These are phyloP conservation scores for Alternaria arborescens DNA, from an alignment of 2,329 filamentous ascomycete genomes.

Conservation along the genomic window DNA sequence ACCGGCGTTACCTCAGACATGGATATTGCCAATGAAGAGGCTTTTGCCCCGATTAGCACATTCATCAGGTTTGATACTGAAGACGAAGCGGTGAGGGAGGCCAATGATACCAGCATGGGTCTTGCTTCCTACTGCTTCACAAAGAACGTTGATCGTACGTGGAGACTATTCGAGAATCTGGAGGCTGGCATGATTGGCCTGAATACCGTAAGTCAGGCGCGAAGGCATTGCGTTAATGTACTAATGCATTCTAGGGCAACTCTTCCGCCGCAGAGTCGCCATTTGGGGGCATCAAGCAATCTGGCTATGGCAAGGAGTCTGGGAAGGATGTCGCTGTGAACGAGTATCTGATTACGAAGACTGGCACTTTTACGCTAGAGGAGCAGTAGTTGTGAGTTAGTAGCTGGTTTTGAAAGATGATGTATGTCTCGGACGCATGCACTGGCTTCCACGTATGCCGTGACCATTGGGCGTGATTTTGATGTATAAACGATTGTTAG, in stretches of 20 bases:
- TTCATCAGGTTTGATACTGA: conserved; percentile 72
- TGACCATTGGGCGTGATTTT: neutral
- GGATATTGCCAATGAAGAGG: conserved; percentile 66
- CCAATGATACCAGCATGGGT: conserved; percentile 71
- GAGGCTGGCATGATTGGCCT: conserved; percentile 76
- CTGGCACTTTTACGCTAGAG: conserved; percentile 69
- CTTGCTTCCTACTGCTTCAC: conserved; percentile 74
- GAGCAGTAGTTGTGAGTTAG: conserved; percentile 31
- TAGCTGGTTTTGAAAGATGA: neutral
- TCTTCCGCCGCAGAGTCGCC: conserved; percentile 72
- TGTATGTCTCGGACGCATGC: neutral
- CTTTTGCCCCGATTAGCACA: conserved; percentile 70
- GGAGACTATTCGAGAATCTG: conserved; percentile 71
- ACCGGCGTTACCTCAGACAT: conserved; percentile 67
- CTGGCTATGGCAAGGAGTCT: conserved; percentile 72
- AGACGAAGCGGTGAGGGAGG: conserved; percentile 67
- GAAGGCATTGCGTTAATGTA: neutral
- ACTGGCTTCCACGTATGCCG: conserved; percentile 5
- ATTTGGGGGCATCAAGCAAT: conserved; percentile 74
- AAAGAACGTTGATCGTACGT: conserved; percentile 71
- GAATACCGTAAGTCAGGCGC: conserved; percentile 60
- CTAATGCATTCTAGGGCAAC: conserved; percentile 57
- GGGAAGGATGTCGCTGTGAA: conserved; percentile 72
- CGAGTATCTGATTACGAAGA: conserved; percentile 71
- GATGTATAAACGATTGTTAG: neutral